These are phyloP conservation scores for Jatropha curcas DNA, from an alignment of 345 rosid species.

Conservation along the genomic window DNA sequence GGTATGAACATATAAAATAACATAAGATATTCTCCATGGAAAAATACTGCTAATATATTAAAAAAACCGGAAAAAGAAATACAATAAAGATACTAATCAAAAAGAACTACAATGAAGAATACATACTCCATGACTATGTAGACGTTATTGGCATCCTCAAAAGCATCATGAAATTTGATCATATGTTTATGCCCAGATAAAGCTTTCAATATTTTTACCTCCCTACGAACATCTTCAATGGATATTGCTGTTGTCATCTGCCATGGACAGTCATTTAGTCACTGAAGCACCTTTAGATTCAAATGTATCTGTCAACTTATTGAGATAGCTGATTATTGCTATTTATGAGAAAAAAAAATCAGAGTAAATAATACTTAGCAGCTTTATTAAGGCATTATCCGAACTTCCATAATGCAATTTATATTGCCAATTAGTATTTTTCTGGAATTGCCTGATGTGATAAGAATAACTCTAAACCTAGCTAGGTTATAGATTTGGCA, in stretches of 20 bases:
- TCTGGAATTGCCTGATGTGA: not conserved
- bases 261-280: slow-evolving; percentile 21
- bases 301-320: not conserved
- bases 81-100: not conserved
- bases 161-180: slow-evolving; percentile 73
- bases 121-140: slow-evolving; percentile 90
- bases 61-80: not conserved
- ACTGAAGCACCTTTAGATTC: slow-evolving; percentile 2
- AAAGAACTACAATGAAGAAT: not conserved
- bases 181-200: slow-evolving; percentile 73
- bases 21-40: not conserved
- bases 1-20: not conserved
- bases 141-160: slow-evolving; percentile 68
- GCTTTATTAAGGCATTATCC: not conserved
- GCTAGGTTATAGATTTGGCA: no score
- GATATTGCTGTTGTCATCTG: slow-evolving; percentile 90
- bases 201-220: slow-evolving; percentile 80
- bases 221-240: slow-evolving; percentile 86
- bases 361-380: not conserved
- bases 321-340: not conserved
- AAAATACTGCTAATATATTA: not conserved
- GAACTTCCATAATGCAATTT: not conserved
- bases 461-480: no score
- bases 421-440: not conserved
- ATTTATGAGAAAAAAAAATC: not conserved